Evolutionary conservation across 805 yeast species (phyloP), one percentile per base, ranked within the genome.

Genomic region (Pichia deserticola): DNA sequence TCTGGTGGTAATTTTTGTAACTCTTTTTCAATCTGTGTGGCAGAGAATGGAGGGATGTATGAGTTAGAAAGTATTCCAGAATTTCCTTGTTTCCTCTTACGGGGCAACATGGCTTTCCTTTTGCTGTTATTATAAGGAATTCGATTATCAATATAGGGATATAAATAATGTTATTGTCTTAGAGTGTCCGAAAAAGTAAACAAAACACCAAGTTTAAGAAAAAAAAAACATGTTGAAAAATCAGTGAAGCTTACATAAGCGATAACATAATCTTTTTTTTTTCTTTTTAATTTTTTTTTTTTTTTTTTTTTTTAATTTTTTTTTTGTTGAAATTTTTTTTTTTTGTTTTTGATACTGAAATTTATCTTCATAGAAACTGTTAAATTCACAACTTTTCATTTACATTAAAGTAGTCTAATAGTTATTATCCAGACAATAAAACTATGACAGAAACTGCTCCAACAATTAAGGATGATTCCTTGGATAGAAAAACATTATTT

Each of bases 401-500:
- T 20, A 20, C 20, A 20, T 20, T 5, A 11, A 28, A 5, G 32
- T 25, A 25, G 42, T 20, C 2, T 20, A 20, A 20, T 20, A 20
- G 20, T 3, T 20, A 2, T 20, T 3, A 20, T 20, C 3, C 20
- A 20, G 20, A 20, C 20, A 20, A 20, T 20, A 20, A 2, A 20
- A 20, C 20, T 3, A 20, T 20, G 20, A 20, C 20, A 3, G 20
- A 20, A 20, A 3, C 20, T 20, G 20, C 20, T 20, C 20, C 20
- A 20, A 20, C 20, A 20, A 20, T 20, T 3, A 20, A 47, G 15
- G 70, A 64, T 25, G 56, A 59, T 35, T 67, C 68, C 1, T 66
- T 78, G 49, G 84, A 78, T 53, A 71, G 78, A 57, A 75, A 70
- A 61, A 86, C 95, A 27, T 72, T 93, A 36, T 93, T 93, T 65